These are phyloP conservation scores for Skeletonema marinoi DNA, from an alignment of 108 stramenopile species.

Conservation along the genomic window DNA sequence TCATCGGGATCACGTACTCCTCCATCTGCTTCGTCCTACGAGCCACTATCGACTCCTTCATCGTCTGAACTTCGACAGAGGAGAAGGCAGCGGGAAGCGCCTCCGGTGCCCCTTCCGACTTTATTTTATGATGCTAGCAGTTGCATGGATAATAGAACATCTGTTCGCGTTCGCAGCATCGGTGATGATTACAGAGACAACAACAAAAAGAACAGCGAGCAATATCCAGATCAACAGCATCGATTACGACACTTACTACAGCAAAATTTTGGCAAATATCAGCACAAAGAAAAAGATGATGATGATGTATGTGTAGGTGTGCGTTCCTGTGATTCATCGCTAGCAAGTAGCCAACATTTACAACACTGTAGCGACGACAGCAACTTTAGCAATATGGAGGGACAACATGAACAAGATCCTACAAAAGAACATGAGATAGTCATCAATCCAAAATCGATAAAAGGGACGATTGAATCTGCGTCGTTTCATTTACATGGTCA, in stretches of 20 bases:
- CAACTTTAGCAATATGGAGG: too few species aligned
- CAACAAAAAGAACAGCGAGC: not conserved
- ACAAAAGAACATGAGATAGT: too few species aligned
- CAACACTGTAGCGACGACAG: too few species aligned
- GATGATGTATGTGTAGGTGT: too few species aligned
- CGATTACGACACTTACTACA: not conserved
- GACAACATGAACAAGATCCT: too few species aligned
- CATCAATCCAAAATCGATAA: too few species aligned
- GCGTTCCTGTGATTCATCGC: too few species aligned
- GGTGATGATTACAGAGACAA: not conserved
- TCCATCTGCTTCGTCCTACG: not conserved
- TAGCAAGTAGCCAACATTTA: too few species aligned
- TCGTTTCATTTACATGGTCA: too few species aligned
- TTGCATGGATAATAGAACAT: not conserved
- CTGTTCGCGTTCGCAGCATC: not conserved
- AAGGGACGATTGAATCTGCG: too few species aligned
- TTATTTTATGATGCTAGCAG: not conserved
- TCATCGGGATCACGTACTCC: not conserved
- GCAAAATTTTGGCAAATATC: constrained; percentile 5
- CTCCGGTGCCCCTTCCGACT: not conserved
- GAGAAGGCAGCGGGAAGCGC: not conserved
- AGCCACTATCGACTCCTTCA: not conserved
- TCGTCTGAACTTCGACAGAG: not conserved
- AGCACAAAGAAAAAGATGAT: too few species aligned
- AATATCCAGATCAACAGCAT: not conserved